Evolutionary conservation across 75 land plant species (phyloP).

Genomic region (Cryptomeria japonica): DNA sequence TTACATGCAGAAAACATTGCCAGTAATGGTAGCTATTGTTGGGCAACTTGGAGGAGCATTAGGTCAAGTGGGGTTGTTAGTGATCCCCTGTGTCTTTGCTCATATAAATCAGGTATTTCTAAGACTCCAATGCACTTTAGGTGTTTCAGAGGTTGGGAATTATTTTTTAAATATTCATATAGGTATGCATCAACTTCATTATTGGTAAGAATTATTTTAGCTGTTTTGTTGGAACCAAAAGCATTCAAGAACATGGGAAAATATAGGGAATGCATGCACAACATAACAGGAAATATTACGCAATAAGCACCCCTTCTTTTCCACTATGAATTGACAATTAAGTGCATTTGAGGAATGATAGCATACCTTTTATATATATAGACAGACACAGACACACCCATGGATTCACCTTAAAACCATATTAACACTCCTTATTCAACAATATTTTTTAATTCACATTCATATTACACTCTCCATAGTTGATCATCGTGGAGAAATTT

Average conservation of each 20-base stretch:
- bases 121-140: not conserved
- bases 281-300: not conserved
- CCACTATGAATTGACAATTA: not conserved
- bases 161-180: not conserved
- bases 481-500: not conserved
- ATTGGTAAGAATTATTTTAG: not conserved
- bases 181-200: not conserved
- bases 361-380: not conserved
- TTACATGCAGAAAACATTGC: constrained; percentile 81
- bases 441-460: not conserved
- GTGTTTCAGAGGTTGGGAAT: not conserved
- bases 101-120: constrained; percentile 64
- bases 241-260: constrained; percentile 3
- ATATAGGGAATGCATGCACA: not conserved
- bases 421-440: not conserved
- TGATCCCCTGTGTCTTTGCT: constrained; percentile 85
- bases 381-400: not conserved
- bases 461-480: not conserved
- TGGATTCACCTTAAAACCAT: not conserved
- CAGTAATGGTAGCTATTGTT: constrained; percentile 83
- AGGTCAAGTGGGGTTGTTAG: constrained; percentile 81
- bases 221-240: not conserved
- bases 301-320: not conserved
- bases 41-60: constrained; percentile 74
- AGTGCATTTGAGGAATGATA: not conserved